Base-by-base conservation (phyloP, 148 eudicot genomes). In the Pouteria glomerata region DNA sequence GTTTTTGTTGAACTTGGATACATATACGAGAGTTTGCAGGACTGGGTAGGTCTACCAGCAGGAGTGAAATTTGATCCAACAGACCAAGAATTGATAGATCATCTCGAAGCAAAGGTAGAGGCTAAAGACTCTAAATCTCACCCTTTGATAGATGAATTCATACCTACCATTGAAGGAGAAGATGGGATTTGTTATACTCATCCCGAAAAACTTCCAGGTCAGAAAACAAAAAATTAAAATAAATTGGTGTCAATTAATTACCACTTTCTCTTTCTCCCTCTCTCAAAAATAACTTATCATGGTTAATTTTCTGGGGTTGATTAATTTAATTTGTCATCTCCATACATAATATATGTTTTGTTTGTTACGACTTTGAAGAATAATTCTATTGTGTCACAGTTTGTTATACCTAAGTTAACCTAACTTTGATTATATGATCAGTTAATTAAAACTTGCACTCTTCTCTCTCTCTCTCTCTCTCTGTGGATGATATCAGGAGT, bases 31-130 rank as follows among this genome's bases (percentile, higher is more conserved):
- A 19, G 30, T 63, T 61, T 78, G 78, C 79, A 95, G 99, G 93
- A 91, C 68, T 95, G 99, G 99, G 90, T 92, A 78, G 99, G 99
- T 82, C 78, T 95, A 83, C 99, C 99, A 67, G 97, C 99, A 24
- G 99, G 99, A 57, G 99, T 95, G 58, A 95, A 95, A 81, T 95
- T 95, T 83, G 99, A 95, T 77, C 99, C 99, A 80, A 95, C 99
- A 57, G 99, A 95, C 63, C 99, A 95, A 85, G 99, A 95, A 75
- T 75, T 95, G 86, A 92, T 91, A 71, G 99, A 95, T 72, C 99
- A 95, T 71, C 97, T 95, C 67, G 94, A 95, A 78, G 99, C 99
- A 6, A 95, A 91, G 84, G 93, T 88, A 16, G 93, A 83, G 73
- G 84, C 74, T 11, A 83, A 87, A 73, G 85, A 82, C 51, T 84